Percentiles rank a stretch among this genome's conserved stretches.
phyloP scores from a whole-genome alignment of 345 rosid genomes.

The Linum tenue region DNA sequence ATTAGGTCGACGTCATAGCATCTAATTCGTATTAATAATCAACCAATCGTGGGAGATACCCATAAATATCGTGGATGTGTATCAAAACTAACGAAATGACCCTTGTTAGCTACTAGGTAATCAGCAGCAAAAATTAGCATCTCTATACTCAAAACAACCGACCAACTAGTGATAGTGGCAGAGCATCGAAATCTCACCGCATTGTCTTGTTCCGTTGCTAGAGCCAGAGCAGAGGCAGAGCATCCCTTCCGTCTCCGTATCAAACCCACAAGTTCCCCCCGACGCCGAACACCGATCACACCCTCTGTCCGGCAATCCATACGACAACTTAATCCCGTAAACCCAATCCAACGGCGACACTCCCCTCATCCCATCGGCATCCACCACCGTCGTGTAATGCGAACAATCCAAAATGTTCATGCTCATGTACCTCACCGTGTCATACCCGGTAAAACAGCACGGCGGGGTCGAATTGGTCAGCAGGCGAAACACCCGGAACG shows the following conservation, averaged over 20 bases:
- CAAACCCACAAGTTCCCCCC: slow-evolving; percentile 80
- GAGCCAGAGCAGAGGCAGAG: slow-evolving; percentile 61
- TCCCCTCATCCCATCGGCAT: slow-evolving; percentile 40
- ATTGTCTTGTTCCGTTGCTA: slow-evolving; percentile 51
- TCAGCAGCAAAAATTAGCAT: neutral
- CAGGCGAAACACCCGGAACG: slow-evolving; percentile 53
- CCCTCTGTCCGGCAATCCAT: slow-evolving; percentile 54
- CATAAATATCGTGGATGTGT: neutral
- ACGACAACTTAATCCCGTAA: slow-evolving; percentile 68
- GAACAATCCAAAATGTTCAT: slow-evolving; percentile 85
- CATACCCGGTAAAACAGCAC: slow-evolving; percentile 79
- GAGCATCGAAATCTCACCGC: slow-evolving; percentile 40
- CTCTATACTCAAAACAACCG: too few relatives aligned
- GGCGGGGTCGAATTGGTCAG: slow-evolving; percentile 48
- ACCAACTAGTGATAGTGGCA: too few relatives aligned
- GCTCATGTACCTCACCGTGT: slow-evolving; percentile 72
- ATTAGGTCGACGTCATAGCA: too few relatives aligned
- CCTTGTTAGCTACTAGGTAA: neutral
- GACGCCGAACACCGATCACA: slow-evolving; percentile 59
- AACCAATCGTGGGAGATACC: neutral
- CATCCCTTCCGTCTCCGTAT: slow-evolving; percentile 54
- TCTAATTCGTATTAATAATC: neutral
- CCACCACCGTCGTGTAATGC: slow-evolving; percentile 59
- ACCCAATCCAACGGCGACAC: slow-evolving; percentile 71
- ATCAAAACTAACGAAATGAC: neutral